Percentiles rank a stretch among this genome's conserved stretches.
These are phyloP conservation scores for Ceratocystis cacaofunesta DNA, from an alignment of 2,329 filamentous ascomycete species.

Conservation along the genomic window DNA sequence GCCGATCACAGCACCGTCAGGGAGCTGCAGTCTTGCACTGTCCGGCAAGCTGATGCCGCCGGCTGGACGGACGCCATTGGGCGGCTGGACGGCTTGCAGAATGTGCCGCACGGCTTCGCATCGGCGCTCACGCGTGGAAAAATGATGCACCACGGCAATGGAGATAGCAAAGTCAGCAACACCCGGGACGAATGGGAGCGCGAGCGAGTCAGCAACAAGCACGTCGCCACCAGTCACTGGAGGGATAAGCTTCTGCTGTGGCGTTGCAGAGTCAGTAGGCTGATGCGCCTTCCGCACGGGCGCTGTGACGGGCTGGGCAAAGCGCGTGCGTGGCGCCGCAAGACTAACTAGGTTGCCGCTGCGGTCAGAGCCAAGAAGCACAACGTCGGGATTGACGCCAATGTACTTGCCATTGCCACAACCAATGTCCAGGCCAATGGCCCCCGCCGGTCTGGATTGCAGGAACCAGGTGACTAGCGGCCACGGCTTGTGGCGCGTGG, in stretches of 20 bases:
- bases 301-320: conserved; percentile 20
- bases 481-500: conserved; percentile 74
- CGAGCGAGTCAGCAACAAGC: conserved; percentile 66
- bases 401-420: conserved; percentile 98
- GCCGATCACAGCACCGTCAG: conserved; percentile 5
- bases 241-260: background rate
- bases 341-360: conserved; percentile 56
- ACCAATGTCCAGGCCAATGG: conserved; percentile 77
- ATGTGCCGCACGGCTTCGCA: conserved; percentile 57
- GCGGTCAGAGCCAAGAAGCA: conserved; percentile 74
- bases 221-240: conserved; percentile 41
- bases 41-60: conserved; percentile 20
- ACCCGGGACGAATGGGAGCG: conserved; percentile 56
- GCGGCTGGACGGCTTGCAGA: conserved; percentile 44
- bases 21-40: conserved; percentile 8
- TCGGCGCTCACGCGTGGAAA: conserved; percentile 62
- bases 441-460: conserved; percentile 45
- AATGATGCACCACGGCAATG: conserved; percentile 87
- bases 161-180: conserved; percentile 72
- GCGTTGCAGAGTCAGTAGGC: conserved; percentile 21
- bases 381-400: conserved; percentile 58
- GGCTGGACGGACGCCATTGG: background rate
- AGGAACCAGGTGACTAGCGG: conserved; percentile 77
- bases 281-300: conserved; percentile 34
- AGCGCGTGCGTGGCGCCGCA: conserved; percentile 37